These are phyloP conservation scores for Calcarisporium arbuscula DNA, from an alignment of 2,329 filamentous ascomycete species.

Conservation along the genomic window DNA sequence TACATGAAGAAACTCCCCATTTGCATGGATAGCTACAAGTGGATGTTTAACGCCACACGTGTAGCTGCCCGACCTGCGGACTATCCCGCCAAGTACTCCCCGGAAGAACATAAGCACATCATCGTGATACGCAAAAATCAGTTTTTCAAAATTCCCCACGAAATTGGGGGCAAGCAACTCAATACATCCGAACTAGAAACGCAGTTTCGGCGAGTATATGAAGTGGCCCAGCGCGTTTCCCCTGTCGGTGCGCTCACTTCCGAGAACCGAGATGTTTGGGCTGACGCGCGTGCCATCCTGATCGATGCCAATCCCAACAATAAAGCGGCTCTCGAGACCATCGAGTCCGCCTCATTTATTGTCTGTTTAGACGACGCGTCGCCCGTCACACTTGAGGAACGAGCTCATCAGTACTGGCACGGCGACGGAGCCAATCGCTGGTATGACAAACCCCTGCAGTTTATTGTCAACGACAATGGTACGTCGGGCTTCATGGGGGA, in stretches of 20 bases:
- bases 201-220: slow-evolving; percentile 81
- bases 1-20: slow-evolving; percentile 98
- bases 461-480: slow-evolving; percentile 97
- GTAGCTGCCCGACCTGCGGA: slow-evolving; percentile 79
- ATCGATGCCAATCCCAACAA: slow-evolving; percentile 74
- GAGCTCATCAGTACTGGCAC: slow-evolving; percentile 95
- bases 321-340: slow-evolving; percentile 66
- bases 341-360: slow-evolving; percentile 85
- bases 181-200: slow-evolving; percentile 85
- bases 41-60: slow-evolving; percentile 95
- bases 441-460: slow-evolving; percentile 97
- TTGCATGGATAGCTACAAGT: slow-evolving; percentile 97
- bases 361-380: slow-evolving; percentile 89
- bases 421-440: slow-evolving; percentile 92
- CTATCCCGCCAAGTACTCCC: slow-evolving; percentile 72
- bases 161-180: slow-evolving; percentile 76
- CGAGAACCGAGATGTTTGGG: slow-evolving; percentile 91
- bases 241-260: slow-evolving; percentile 80
- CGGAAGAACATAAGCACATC: slow-evolving; percentile 76
- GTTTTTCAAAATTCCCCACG: slow-evolving; percentile 86
- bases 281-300: slow-evolving; percentile 72
- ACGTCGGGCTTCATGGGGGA: slow-evolving; percentile 97
- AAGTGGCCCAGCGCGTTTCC: slow-evolving; percentile 63
- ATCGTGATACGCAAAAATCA: slow-evolving; percentile 91
- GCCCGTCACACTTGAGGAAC: slow-evolving; percentile 91